phyloP scores from a whole-genome alignment of 1,284 basidiomycete species.

The Amylostereum areolatum region DNA sequence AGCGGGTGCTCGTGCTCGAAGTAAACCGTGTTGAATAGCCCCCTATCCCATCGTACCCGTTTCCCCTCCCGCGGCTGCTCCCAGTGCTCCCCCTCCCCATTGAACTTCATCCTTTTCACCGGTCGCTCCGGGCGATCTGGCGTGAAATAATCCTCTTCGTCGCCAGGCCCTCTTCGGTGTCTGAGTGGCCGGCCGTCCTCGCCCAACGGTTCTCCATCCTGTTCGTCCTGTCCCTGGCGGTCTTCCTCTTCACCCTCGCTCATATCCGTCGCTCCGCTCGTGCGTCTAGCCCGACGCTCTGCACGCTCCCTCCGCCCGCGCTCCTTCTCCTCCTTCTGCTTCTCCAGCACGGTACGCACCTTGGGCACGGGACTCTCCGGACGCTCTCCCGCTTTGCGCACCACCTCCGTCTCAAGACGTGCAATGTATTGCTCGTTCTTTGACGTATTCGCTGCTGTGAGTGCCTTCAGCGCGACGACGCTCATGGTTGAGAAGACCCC shows the following conservation, averaged over 20 bases:
- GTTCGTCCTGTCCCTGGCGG: slow-evolving; percentile 20
- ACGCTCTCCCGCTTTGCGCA: slow-evolving; percentile 63
- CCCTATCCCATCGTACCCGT: slow-evolving; percentile 71
- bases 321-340: slow-evolving; percentile 63
- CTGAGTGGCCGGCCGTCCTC: slow-evolving; percentile 21
- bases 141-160: slow-evolving; percentile 77
- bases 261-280: slow-evolving; percentile 27
- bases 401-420: slow-evolving; percentile 57
- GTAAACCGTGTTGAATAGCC: slow-evolving; percentile 54
- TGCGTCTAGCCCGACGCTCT: slow-evolving; percentile 49
- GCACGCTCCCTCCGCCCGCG: slow-evolving; percentile 60
- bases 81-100: slow-evolving; percentile 20
- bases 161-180: slow-evolving; percentile 66
- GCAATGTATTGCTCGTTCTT: slow-evolving; percentile 62
- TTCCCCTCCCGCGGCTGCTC: slow-evolving; percentile 32
- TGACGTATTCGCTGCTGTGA: slow-evolving; percentile 65
- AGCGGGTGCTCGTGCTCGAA: slow-evolving; percentile 51
- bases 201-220: slow-evolving; percentile 16
- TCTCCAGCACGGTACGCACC: slow-evolving; percentile 64
- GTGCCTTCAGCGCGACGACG: slow-evolving; percentile 55
- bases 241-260: slow-evolving; percentile 26
- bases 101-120: slow-evolving; percentile 25
- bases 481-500: slow-evolving; percentile 57
- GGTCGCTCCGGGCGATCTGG: slow-evolving; percentile 40
- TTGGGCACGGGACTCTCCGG: slow-evolving; percentile 78